phyloP scores from a whole-genome alignment of 306 rosid species.

The Malus sylvestris region DNA sequence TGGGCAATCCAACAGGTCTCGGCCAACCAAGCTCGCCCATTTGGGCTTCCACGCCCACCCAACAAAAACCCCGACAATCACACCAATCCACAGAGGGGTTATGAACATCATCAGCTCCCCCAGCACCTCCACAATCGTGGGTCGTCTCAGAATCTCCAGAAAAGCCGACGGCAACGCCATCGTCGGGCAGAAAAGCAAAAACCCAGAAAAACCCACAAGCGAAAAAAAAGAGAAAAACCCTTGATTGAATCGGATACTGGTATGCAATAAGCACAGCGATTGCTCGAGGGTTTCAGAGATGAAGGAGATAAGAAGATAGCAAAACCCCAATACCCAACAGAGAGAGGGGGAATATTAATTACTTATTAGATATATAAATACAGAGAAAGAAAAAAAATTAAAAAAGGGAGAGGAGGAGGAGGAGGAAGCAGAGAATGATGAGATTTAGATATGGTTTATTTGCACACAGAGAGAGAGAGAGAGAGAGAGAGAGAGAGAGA shows the following conservation, averaged over 20 bases:
- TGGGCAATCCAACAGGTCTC: slow-evolving; percentile 25
- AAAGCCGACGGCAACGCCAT: slow-evolving; percentile 46
- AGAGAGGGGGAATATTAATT: not conserved
- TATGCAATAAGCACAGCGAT: slow-evolving; percentile 23
- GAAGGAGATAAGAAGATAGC: not conserved
- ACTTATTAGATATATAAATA: not conserved
- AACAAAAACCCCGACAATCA: slow-evolving; percentile 63
- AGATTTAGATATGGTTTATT: slow-evolving; percentile 31
- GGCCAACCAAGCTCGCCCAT: slow-evolving; percentile 54
- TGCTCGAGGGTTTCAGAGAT: slow-evolving; percentile 27
- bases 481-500: not conserved
- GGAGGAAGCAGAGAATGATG: not conserved
- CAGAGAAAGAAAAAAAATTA: not conserved
- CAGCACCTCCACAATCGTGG: slow-evolving; percentile 28
- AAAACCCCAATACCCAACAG: slow-evolving; percentile 12
- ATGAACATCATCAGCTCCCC: slow-evolving; percentile 39
- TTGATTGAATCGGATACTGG: slow-evolving; percentile 26
- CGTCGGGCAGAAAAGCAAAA: not conserved
- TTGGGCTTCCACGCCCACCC: slow-evolving; percentile 98
- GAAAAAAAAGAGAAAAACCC: slow-evolving; percentile 14
- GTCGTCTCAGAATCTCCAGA: slow-evolving; percentile 30
- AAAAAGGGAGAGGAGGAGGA: not conserved
- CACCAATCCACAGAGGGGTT: slow-evolving; percentile 73
- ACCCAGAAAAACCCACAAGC: not conserved
- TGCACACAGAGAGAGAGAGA: not conserved